Evolutionary conservation across 192 early-diverging fungal genomes (phyloP).

Genomic region (Radiomyces spectabilis): DNA sequence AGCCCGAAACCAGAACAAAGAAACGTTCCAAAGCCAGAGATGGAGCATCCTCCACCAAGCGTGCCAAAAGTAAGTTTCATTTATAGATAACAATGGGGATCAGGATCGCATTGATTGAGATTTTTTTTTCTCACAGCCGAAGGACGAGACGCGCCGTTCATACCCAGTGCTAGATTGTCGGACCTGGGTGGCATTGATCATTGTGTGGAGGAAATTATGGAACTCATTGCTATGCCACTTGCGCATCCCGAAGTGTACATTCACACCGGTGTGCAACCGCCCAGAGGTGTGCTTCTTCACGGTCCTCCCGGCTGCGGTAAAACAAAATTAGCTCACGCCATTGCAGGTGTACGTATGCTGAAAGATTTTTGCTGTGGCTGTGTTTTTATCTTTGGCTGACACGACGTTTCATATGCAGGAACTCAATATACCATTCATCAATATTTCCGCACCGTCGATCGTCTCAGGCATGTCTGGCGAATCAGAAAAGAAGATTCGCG

Average conservation of each 20-base stretch:
- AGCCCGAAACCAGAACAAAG: constrained; percentile 22
- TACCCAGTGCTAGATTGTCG: constrained; percentile 44
- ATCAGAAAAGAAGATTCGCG: constrained; percentile 95
- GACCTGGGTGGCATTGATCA: constrained; percentile 91
- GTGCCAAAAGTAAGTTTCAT: constrained; percentile 13
- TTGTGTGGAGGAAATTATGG: constrained; percentile 84
- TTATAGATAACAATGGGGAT: not conserved
- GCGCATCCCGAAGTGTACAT: constrained; percentile 88
- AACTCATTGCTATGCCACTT: constrained; percentile 89
- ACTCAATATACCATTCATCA: constrained; percentile 83
- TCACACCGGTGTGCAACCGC: constrained; percentile 91
- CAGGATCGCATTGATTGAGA: not conserved
- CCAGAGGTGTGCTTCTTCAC: constrained; percentile 88
- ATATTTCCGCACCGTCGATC: constrained; percentile 89
- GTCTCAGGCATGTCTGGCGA: constrained; percentile 98
- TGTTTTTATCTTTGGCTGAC: no score
- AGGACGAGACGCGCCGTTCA: constrained; percentile 14
- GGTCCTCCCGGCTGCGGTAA: constrained; percentile 98
- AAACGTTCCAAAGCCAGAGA: constrained; percentile 28
- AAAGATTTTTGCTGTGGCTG: no score
- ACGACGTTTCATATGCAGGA: constrained; percentile 54
- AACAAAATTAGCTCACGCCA: constrained; percentile 91
- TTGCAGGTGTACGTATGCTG: constrained; percentile 65
- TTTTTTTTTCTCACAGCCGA: not conserved
- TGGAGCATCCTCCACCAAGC: constrained; percentile 6